Base-by-base conservation (phyloP, 192 early-diverging fungal species). In the Coemansia asiatica region DNA sequence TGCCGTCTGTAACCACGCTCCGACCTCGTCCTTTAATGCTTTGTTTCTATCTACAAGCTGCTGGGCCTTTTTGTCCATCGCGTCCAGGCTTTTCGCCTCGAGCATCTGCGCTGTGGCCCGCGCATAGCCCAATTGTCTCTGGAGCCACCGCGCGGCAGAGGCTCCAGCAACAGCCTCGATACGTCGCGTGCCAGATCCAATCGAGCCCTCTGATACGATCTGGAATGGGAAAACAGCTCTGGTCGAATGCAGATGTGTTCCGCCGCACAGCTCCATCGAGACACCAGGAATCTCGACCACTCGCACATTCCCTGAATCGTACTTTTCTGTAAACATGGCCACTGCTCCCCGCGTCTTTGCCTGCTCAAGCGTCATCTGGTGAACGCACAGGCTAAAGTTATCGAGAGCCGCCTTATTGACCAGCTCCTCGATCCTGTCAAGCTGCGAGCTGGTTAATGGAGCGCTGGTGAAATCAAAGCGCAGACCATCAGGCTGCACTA, bases 211-310 rank as follows among this genome's bases (percentile, higher is more conserved):
- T 63, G 95, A 89, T 28, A 94, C 72, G 56, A 97, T 88, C 29
- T 86, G 85, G 72, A 96, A 90, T 36, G 87, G 83, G 78, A 91
- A 95, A 64, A 97, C 95, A 25, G 92, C 92, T 1, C 90, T 84
- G 0, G 97, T 96, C 73, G 87, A 85, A 35, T 81, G 85, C 70
- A 97, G 90, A 65, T 98, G 97, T 21, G 96, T 98, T 63, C 97
- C 97, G 72, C 97, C 94, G 74, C 97, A 98, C 71, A 98, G 94
- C 74, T 98, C 97, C 64, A 95, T 84, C 33, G 92, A 94, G 46
- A 86, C 84, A n/a, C 83, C 81, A 8, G 81, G 66, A 87, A 95
- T 92, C 47, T 87, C 81, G 22, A 99, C 92, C 23, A 99, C 95
- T 59, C 95, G 90, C 36, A 99, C 97, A 13, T 91, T 91, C 73